Evolutionary conservation across 208 protist species (phyloP).

Genomic region (Blechomonas ayalai): DNA sequence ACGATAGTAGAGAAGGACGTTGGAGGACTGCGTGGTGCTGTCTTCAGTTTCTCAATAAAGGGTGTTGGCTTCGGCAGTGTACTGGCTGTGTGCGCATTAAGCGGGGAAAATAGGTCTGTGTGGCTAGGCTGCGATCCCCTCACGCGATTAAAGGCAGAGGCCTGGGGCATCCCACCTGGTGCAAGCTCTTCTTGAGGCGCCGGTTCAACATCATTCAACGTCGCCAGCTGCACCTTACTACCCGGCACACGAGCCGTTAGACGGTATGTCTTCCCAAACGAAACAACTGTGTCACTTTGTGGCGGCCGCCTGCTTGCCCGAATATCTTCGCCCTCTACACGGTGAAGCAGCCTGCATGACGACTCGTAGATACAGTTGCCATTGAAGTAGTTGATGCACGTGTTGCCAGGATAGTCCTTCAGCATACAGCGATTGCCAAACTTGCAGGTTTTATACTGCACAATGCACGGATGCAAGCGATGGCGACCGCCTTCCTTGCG

Average conservation of each 20-base stretch:
- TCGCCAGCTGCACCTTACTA: neutral
- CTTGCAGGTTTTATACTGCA: slow-evolving; percentile 59
- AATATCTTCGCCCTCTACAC: slow-evolving; percentile 70
- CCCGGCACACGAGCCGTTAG: too few species aligned
- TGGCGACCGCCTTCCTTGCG: slow-evolving; percentile 4
- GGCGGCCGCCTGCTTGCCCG: slow-evolving; percentile 6
- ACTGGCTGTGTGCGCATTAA: too few species aligned
- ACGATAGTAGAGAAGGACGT: neutral
- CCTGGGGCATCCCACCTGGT: too few species aligned
- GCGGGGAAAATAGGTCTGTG: too few species aligned
- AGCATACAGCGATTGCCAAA: slow-evolving; percentile 55
- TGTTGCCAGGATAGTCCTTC: slow-evolving; percentile 52
- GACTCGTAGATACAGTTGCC: slow-evolving; percentile 54
- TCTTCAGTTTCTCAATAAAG: too few species aligned
- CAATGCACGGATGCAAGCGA: slow-evolving; percentile 60
- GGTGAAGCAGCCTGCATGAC: slow-evolving; percentile 42
- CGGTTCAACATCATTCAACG: too few species aligned
- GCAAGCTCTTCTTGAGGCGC: too few species aligned
- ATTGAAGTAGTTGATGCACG: slow-evolving; percentile 69
- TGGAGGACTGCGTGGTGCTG: too few species aligned
- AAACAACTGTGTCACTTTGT: too few species aligned
- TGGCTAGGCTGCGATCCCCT: slow-evolving; percentile 14
- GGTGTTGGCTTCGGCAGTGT: too few species aligned
- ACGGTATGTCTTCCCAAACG: too few species aligned
- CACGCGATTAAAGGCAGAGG: slow-evolving; percentile 28